Evolutionary conservation across 441 rosid species (phyloP).

Genomic region (Pelargonium fulgidum): DNA sequence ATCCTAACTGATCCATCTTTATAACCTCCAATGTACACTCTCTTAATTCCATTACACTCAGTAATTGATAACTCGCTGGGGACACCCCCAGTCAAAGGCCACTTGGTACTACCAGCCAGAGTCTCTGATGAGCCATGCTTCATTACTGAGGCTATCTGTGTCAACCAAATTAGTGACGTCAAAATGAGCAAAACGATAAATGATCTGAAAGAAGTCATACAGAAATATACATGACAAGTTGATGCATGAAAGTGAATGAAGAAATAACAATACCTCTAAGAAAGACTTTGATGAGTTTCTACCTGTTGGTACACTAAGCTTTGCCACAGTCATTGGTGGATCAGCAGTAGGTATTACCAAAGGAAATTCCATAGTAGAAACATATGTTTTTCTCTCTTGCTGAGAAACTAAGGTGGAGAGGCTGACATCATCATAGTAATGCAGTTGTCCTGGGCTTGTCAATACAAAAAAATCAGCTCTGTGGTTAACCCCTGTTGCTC

Average conservation of each 20-base stretch:
- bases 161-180: constrained; percentile 10
- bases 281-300: constrained; percentile 37
- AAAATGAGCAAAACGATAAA: constrained; percentile 14
- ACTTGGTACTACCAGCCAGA: constrained; percentile 26
- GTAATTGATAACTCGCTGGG: constrained; percentile 34
- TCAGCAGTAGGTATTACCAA: constrained; percentile 44
- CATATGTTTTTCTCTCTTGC: constrained; percentile 31
- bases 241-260: constrained; percentile 11
- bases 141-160: constrained; percentile 30
- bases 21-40: constrained; percentile 58
- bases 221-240: neutral
- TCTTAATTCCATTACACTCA: constrained; percentile 32
- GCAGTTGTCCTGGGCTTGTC: constrained; percentile 55
- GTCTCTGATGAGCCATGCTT: constrained; percentile 27
- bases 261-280: constrained; percentile 39
- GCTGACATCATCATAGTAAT: constrained; percentile 43
- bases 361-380: constrained; percentile 43
- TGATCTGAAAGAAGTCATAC: constrained; percentile 1
- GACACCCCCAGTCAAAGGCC: constrained; percentile 74
- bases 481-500: constrained; percentile 32
- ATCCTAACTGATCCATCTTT: constrained; percentile 57
- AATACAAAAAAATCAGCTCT: constrained; percentile 34
- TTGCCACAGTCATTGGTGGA: constrained; percentile 45
- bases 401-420: constrained; percentile 40
- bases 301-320: constrained; percentile 30